Percentiles rank a stretch among this genome's conserved stretches.
Conservation (phyloP, 768 basidiomycete genomes). For the Rickenella mellea region DNA sequence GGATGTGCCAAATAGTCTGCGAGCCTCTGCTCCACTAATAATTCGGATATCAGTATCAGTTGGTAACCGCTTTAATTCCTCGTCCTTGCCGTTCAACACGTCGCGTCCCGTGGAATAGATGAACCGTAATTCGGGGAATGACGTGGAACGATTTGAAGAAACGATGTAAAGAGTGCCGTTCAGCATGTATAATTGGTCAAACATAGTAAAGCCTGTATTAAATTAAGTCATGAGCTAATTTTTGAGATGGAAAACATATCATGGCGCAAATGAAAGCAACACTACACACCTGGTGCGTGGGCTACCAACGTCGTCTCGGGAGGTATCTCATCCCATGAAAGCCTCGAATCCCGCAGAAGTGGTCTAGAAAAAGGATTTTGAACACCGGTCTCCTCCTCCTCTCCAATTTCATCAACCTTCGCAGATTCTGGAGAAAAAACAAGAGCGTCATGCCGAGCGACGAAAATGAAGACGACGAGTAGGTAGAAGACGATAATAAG, state of each 20-base stretch:
- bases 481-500: slow-evolving; percentile 39
- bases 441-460: slow-evolving; percentile 26
- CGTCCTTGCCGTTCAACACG: slow-evolving; percentile 49
- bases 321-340: slow-evolving; percentile 31
- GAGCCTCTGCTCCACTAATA: slow-evolving; percentile 60
- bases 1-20: slow-evolving; percentile 54
- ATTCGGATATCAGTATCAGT: slow-evolving; percentile 73
- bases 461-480: slow-evolving; percentile 36
- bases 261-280: neutral
- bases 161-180: slow-evolving; percentile 82
- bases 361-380: neutral
- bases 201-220: slow-evolving; percentile 79
- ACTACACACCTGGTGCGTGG: slow-evolving; percentile 43
- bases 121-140: slow-evolving; percentile 51
- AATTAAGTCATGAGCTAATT: neutral
- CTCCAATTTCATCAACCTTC: no score
- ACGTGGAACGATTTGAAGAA: slow-evolving; percentile 56
- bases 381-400: neutral
- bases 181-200: slow-evolving; percentile 72
- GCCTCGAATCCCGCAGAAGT: slow-evolving; percentile 5
- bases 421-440: slow-evolving; percentile 9
- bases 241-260: neutral
- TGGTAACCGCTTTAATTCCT: slow-evolving; percentile 52
- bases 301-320: slow-evolving; percentile 60
- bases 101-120: slow-evolving; percentile 64